Evolutionary conservation across 352 stramenopile genomes (phyloP).

Genomic region (Pythium folliculosum): DNA sequence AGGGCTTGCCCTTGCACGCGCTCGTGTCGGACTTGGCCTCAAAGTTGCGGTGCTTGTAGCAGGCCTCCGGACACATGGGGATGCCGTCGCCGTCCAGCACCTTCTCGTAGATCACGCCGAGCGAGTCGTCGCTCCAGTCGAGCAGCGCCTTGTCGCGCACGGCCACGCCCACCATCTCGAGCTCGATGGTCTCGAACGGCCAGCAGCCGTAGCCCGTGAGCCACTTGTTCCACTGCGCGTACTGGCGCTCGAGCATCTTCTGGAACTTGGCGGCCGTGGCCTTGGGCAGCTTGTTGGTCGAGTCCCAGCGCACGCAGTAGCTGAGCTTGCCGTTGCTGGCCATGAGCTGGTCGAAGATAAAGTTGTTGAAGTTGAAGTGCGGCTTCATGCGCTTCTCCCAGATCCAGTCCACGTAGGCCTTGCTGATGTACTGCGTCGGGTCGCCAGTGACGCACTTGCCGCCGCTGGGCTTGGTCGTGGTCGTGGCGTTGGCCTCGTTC

Average conservation of each 20-base stretch:
- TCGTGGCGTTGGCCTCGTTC: background rate
- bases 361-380: slow-evolving; percentile 20
- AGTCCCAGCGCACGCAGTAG: slow-evolving; percentile 57
- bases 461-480: background rate
- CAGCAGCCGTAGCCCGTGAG: slow-evolving; percentile 39
- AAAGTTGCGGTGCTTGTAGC: slow-evolving; percentile 44
- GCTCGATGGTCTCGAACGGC: slow-evolving; percentile 40
- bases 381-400: slow-evolving; percentile 31
- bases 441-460: slow-evolving; percentile 30
- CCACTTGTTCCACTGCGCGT: slow-evolving; percentile 42
- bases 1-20: slow-evolving; percentile 38
- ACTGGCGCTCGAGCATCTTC: slow-evolving; percentile 43
- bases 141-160: slow-evolving; percentile 35
- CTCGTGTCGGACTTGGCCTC: slow-evolving; percentile 37
- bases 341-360: slow-evolving; percentile 52
- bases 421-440: slow-evolving; percentile 32
- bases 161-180: slow-evolving; percentile 47
- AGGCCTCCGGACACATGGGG: slow-evolving; percentile 34
- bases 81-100: slow-evolving; percentile 33
- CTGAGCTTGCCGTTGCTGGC: slow-evolving; percentile 40
- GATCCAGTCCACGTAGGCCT: slow-evolving; percentile 31
- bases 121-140: slow-evolving; percentile 20
- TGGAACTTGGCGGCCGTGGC: slow-evolving; percentile 44
- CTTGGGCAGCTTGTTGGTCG: slow-evolving; percentile 45
- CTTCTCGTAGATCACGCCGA: slow-evolving; percentile 24